These are phyloP conservation scores for Trichoderma brevicompactum DNA, from an alignment of 2,329 filamentous ascomycete genomes.

Conservation along the genomic window DNA sequence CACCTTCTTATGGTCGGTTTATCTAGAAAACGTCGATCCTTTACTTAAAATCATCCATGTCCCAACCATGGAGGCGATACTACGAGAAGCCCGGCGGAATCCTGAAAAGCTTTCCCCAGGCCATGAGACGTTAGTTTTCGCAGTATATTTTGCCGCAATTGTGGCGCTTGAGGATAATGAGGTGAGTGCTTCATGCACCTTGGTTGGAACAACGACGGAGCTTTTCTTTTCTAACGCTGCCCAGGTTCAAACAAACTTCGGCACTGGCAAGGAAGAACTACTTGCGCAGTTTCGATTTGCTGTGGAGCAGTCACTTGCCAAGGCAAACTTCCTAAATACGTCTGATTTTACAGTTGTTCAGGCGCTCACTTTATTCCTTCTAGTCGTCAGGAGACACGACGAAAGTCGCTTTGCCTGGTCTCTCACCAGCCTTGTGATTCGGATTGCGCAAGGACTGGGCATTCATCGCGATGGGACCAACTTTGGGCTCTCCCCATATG, in stretches of 20 bases:
- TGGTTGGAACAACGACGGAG: too few species aligned
- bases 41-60: constrained; percentile 73
- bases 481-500: constrained; percentile 59
- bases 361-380: constrained; percentile 61
- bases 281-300: constrained; percentile 56
- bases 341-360: constrained; percentile 62
- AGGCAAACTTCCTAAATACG: constrained; percentile 61
- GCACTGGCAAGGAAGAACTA: constrained; percentile 50
- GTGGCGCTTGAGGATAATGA: constrained; percentile 64
- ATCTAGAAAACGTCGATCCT: constrained; percentile 74
- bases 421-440: constrained; percentile 60
- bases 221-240: background rate
- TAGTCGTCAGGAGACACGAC: constrained; percentile 52
- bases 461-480: constrained; percentile 60
- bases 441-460: constrained; percentile 64
- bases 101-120: constrained; percentile 60
- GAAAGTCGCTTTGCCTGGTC: constrained; percentile 63
- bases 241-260: constrained; percentile 48
- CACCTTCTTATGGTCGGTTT: constrained; percentile 70
- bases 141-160: constrained; percentile 63
- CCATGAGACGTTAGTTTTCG: constrained; percentile 66
- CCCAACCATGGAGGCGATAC: constrained; percentile 64
- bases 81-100: constrained; percentile 64
- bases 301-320: constrained; percentile 60
- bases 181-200: constrained; percentile 43